Conservation (phyloP, 495 filamentous ascomycete species). For the Paragyromitra xinjiangensis region DNA sequence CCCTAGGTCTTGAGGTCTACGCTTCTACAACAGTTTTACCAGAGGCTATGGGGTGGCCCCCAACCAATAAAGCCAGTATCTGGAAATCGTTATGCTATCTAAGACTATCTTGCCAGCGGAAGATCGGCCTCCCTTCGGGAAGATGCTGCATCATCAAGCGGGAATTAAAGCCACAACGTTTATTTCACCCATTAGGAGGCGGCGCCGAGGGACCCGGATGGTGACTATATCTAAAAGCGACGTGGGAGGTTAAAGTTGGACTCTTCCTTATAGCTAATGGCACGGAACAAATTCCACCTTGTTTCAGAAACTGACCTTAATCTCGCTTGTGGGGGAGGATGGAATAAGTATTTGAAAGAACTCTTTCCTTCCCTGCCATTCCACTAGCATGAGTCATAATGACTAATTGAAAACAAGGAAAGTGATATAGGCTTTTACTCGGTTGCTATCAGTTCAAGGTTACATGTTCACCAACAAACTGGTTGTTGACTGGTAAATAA, state of each 20-base stretch:
- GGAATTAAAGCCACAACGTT: slow-evolving; percentile 4
- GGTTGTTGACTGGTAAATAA: neutral
- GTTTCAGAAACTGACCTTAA: slow-evolving; percentile 21
- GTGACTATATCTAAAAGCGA: slow-evolving; percentile 20
- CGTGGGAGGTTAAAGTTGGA: slow-evolving; percentile 24
- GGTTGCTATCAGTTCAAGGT: neutral
- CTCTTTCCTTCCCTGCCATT: slow-evolving; percentile 3
- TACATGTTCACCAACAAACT: neutral
- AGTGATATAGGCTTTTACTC: neutral
- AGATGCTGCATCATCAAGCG: neutral
- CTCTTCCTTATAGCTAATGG: slow-evolving; percentile 16
- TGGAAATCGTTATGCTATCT: neutral
- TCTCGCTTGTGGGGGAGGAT: slow-evolving; percentile 11
- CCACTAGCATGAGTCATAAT: neutral
- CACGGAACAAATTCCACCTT: neutral
- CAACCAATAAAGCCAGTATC: slow-evolving; percentile 4
- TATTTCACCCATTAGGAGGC: slow-evolving; percentile 17
- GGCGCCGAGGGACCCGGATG: slow-evolving; percentile 4
- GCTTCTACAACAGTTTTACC: no score
- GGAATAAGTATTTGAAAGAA: neutral
- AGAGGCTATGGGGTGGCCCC: neutral
- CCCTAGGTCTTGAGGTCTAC: no score
- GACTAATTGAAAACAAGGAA: neutral
- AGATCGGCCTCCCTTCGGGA: neutral
- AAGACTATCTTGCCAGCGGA: neutral